phyloP scores from a whole-genome alignment of 208 protist genomes.

The Cochliopodium minus region DNA sequence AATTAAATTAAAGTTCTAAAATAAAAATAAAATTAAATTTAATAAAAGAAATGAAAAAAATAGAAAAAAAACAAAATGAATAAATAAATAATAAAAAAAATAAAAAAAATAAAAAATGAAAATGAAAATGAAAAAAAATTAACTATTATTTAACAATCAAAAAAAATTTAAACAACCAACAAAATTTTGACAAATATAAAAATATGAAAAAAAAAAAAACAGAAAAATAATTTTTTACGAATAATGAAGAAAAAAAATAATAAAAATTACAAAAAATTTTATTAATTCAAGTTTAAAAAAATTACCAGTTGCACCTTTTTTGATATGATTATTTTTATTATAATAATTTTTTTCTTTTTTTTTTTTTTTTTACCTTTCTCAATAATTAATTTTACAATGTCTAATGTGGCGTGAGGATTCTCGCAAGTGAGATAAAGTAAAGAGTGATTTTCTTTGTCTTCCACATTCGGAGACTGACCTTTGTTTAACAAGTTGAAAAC shows the following conservation, averaged over 20 bases:
- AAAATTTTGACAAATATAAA: slow-evolving; percentile 11
- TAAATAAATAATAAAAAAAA: slow-evolving; percentile 14
- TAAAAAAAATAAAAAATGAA: slow-evolving; percentile 13
- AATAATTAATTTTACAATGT: too few relatives aligned
- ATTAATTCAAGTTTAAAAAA: slow-evolving; percentile 13
- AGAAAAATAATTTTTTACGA: slow-evolving; percentile 6
- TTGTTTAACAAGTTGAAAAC: too few relatives aligned
- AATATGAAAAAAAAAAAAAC: slow-evolving; percentile 10
- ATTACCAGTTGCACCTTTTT: too few relatives aligned
- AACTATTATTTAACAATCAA: slow-evolving; percentile 11
- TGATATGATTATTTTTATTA: too few relatives aligned
- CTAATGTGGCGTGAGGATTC: too few relatives aligned
- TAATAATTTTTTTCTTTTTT: too few relatives aligned
- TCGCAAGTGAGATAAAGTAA: too few relatives aligned
- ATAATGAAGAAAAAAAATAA: slow-evolving; percentile 13
- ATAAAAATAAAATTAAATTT: slow-evolving; percentile 9
- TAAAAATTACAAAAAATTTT: slow-evolving; percentile 11
- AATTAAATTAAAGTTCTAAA: slow-evolving; percentile 13
- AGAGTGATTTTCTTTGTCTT: too few relatives aligned
- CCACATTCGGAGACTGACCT: too few relatives aligned
- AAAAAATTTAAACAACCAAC: slow-evolving; percentile 12
- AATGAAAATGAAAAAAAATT: slow-evolving; percentile 14
- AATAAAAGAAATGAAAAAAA: slow-evolving; percentile 15
- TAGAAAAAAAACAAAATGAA: slow-evolving; percentile 13
- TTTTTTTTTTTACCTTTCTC: too few relatives aligned